Evolutionary conservation across 352 stramenopile species (phyloP).

Genomic region (Phytophthora macrochlamydospora): DNA sequence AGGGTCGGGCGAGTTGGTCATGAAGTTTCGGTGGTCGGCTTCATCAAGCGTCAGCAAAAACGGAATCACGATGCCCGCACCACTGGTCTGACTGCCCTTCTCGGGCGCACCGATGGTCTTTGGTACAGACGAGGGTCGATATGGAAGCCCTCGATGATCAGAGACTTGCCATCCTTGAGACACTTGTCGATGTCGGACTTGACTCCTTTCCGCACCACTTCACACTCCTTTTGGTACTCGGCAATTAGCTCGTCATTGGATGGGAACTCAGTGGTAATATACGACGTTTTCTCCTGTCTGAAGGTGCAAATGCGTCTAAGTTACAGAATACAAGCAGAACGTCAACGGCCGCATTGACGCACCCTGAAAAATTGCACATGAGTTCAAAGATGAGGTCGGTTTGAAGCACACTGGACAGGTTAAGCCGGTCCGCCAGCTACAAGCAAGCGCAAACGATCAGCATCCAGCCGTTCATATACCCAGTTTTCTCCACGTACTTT

Average conservation of each 20-base stretch:
- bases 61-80: slow-evolving; percentile 80
- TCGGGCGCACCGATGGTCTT: slow-evolving; percentile 50
- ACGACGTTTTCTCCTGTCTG: slow-evolving; percentile 70
- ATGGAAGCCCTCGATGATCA: slow-evolving; percentile 89
- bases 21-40: slow-evolving; percentile 76
- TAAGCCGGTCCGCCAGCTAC: slow-evolving; percentile 84
- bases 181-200: slow-evolving; percentile 89
- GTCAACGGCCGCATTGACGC: neutral
- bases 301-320: neutral
- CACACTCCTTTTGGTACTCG: slow-evolving; percentile 82
- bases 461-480: neutral
- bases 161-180: slow-evolving; percentile 88
- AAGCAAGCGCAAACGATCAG: slow-evolving; percentile 6
- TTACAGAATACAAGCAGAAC: neutral
- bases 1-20: slow-evolving; percentile 82
- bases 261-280: slow-evolving; percentile 61
- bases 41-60: slow-evolving; percentile 78
- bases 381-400: slow-evolving; percentile 90
- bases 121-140: slow-evolving; percentile 88
- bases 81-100: slow-evolving; percentile 31
- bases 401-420: slow-evolving; percentile 87
- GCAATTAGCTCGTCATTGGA: slow-evolving; percentile 66
- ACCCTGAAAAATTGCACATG: slow-evolving; percentile 92
- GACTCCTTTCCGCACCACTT: slow-evolving; percentile 82
- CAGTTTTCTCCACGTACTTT: slow-evolving; percentile 48